These are phyloP conservation scores for Acanthamoeba rhysodes DNA, from an alignment of 208 protist genomes.

Conservation along the genomic window DNA sequence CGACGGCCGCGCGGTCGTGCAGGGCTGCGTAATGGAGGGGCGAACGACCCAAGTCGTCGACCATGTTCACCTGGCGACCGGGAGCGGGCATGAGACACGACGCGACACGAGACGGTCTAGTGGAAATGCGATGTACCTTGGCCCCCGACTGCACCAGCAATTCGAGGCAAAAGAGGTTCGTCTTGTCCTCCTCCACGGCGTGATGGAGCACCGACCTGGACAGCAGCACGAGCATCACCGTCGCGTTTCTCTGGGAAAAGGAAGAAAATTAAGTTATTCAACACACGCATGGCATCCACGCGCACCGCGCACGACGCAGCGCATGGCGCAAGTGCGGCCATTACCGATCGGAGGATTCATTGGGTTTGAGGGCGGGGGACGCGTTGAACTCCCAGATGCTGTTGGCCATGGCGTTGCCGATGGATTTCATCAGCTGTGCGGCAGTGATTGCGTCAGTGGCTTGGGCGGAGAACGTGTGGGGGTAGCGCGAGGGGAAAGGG, in stretches of 20 bases:
- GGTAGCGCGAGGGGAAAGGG: neutral
- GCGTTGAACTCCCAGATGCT: slow-evolving; percentile 57
- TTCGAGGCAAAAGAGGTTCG: slow-evolving; percentile 59
- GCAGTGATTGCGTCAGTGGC: neutral
- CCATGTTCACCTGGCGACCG: neutral
- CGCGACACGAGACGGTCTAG: neutral
- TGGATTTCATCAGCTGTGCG: slow-evolving; percentile 41
- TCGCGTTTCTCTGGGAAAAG: neutral
- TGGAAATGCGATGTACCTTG: neutral
- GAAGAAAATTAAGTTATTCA: neutral
- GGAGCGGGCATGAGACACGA: neutral
- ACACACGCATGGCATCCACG: neutral
- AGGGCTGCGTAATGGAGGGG: slow-evolving; percentile 27
- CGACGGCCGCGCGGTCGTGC: slow-evolving; percentile 10
- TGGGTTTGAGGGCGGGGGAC: slow-evolving; percentile 5
- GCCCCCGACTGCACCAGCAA: slow-evolving; percentile 25
- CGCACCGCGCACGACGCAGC: neutral
- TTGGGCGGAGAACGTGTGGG: neutral
- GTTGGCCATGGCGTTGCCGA: slow-evolving; percentile 38
- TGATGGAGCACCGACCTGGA: neutral
- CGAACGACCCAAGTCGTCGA: neutral
- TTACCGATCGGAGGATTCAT: neutral
- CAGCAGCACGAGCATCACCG: too few relatives aligned
- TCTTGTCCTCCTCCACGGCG: slow-evolving; percentile 35
- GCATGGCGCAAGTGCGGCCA: neutral